These are phyloP conservation scores for Boletus patriciae DNA, from an alignment of 768 basidiomycete genomes.

Conservation along the genomic window DNA sequence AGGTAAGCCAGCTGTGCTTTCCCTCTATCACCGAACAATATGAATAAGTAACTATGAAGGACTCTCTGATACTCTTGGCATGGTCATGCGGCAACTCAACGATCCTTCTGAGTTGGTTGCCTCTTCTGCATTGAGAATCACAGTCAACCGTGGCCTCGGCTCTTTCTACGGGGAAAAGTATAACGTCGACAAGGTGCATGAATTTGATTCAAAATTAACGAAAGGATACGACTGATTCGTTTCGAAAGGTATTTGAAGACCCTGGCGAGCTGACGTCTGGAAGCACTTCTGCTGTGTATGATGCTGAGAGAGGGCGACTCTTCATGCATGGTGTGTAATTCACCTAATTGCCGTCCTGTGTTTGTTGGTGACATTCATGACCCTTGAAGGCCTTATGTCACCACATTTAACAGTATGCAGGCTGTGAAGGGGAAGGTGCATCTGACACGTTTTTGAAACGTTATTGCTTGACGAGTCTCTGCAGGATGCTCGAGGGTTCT, in stretches of 20 bases:
- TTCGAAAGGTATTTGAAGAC: conserved; percentile 62
- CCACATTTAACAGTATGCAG: conserved; percentile 37
- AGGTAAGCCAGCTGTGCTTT: conserved; percentile 36
- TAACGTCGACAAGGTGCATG: conserved; percentile 53
- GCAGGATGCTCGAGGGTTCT: background rate
- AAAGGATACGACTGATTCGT: conserved; percentile 3
- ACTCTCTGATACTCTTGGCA: conserved; percentile 41
- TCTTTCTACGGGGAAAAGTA: conserved; percentile 63
- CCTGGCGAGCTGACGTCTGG: conserved; percentile 57
- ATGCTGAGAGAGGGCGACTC: conserved; percentile 47
- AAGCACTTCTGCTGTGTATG: conserved; percentile 57
- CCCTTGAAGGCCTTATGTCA: conserved; percentile 31
- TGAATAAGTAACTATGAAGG: conserved; percentile 29
- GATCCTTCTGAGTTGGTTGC: conserved; percentile 45
- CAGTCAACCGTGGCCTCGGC: conserved; percentile 49
- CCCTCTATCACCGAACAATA: background rate
- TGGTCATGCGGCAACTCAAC: conserved; percentile 39
- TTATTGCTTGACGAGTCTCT: background rate
- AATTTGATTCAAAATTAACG: background rate
- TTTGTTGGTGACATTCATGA: conserved; percentile 7
- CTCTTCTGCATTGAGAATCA: conserved; percentile 51
- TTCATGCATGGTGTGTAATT: conserved; percentile 57
- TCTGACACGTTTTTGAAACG: conserved; percentile 1
- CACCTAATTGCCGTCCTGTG: conserved; percentile 2
- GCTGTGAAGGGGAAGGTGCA: conserved; percentile 15